Percentiles rank a stretch among this genome's conserved stretches.
These are phyloP conservation scores for Syzygium malaccense DNA, from an alignment of 441 rosid species.

Conservation along the genomic window DNA sequence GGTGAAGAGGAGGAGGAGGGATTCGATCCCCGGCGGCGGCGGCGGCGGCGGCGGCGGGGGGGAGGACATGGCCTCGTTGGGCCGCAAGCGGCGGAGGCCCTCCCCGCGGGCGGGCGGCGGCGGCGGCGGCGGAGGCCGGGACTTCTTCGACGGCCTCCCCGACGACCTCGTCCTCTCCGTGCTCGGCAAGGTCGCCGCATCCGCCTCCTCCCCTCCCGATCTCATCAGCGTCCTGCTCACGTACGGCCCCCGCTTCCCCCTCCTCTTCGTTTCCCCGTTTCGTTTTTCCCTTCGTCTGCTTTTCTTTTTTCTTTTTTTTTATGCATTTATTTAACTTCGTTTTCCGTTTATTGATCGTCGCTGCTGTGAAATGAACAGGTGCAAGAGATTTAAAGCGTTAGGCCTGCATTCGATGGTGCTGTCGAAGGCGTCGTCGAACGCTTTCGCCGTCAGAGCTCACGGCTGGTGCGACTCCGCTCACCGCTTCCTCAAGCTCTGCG, in stretches of 20 bases:
- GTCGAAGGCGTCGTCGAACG: constrained; percentile 36
- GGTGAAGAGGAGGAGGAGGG: neutral
- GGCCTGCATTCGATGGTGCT: constrained; percentile 46
- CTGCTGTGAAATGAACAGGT: constrained; percentile 25
- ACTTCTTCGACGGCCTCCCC: constrained; percentile 49
- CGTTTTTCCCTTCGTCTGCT: neutral
- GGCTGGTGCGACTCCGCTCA: constrained; percentile 73
- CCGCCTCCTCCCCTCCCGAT: constrained; percentile 61
- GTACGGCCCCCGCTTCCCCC: constrained; percentile 18
- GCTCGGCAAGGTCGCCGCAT: constrained; percentile 48
- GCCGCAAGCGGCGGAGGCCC: neutral
- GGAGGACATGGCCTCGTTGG: neutral
- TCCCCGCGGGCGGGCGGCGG: neutral
- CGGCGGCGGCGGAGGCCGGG: neutral
- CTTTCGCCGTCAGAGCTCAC: constrained; percentile 39
- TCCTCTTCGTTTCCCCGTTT: neutral
- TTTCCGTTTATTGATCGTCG: neutral
- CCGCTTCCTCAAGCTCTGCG: constrained; percentile 56
- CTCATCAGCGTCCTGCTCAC: constrained; percentile 43
- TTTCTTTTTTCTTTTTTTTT: neutral
- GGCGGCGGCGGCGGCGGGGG: neutral
- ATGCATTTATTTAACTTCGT: neutral
- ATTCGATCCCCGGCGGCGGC: neutral
- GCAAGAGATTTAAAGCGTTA: constrained; percentile 48
- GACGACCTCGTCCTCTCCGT: constrained; percentile 65